phyloP scores from a whole-genome alignment of 805 yeast genomes.

The Yarrowia sp. region DNA sequence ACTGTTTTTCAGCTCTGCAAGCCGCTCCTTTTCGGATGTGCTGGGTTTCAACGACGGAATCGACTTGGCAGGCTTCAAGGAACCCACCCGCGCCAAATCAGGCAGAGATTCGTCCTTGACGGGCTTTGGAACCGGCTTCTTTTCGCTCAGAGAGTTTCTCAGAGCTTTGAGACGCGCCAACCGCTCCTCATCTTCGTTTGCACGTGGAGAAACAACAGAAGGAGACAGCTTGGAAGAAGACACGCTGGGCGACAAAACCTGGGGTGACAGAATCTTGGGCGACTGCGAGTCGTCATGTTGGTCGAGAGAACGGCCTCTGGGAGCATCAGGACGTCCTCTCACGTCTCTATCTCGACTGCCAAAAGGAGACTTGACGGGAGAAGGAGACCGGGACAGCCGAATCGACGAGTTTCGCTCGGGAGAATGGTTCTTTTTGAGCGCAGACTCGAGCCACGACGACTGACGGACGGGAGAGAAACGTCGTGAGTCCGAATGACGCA shows the following conservation, averaged over 20 bases:
- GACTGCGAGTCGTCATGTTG: neutral
- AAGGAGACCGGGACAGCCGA: slow-evolving; percentile 25
- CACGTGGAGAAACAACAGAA: neutral
- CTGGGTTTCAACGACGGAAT: slow-evolving; percentile 18
- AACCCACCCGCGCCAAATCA: slow-evolving; percentile 3
- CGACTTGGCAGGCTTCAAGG: neutral
- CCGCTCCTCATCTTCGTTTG: neutral
- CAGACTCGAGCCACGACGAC: slow-evolving; percentile 36
- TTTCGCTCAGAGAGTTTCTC: slow-evolving; percentile 5
- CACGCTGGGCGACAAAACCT: neutral
- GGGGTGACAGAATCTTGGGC: neutral
- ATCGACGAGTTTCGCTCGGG: slow-evolving; percentile 10
- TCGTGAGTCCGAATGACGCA: slow-evolving; percentile 26
- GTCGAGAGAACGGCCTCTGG: neutral
- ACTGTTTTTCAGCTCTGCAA: slow-evolving; percentile 29
- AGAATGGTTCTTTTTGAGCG: slow-evolving; percentile 30
- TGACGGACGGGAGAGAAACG: slow-evolving; percentile 33
- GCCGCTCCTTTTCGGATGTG: slow-evolving; percentile 27
- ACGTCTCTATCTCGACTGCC: neutral
- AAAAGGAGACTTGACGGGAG: slow-evolving; percentile 25
- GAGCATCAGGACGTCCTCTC: neutral
- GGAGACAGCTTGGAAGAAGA: neutral
- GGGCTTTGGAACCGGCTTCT: slow-evolving; percentile 25
- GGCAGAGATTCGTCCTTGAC: neutral
- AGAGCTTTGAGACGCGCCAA: slow-evolving; percentile 15